Conservation (phyloP, 2,329 filamentous ascomycete genomes). For the Xylaria sp. region DNA sequence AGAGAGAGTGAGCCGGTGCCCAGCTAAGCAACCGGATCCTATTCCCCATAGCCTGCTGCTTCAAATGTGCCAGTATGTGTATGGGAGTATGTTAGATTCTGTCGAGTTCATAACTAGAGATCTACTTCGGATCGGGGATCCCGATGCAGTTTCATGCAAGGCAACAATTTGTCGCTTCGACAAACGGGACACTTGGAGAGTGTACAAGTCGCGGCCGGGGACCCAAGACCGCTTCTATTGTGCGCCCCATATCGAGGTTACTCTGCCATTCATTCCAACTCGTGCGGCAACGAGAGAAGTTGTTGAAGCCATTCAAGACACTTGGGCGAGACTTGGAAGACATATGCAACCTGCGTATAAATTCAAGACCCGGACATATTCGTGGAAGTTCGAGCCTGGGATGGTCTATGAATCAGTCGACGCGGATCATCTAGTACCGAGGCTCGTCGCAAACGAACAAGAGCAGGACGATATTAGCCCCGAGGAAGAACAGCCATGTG, state of each 20-base stretch:
- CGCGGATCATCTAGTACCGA: conserved; percentile 24
- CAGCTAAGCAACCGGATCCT: conserved; percentile 17
- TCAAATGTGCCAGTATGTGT: conserved; percentile 33
- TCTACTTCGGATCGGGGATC: conserved; percentile 27
- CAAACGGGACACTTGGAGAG: conserved; percentile 30
- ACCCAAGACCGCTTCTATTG: conserved; percentile 33
- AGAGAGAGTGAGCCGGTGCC: conserved; percentile 26
- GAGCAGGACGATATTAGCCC: neutral
- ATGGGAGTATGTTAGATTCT: conserved; percentile 32
- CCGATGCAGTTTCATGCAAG: conserved; percentile 25
- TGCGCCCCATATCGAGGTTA: conserved; percentile 33
- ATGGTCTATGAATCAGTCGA: conserved; percentile 30
- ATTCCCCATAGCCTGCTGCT: conserved; percentile 28
- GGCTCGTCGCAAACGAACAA: conserved; percentile 8
- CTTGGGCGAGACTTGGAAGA: conserved; percentile 18
- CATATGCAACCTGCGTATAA: conserved; percentile 36
- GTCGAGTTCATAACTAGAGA: conserved; percentile 23
- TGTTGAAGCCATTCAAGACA: conserved; percentile 29
- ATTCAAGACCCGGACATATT: conserved; percentile 22
- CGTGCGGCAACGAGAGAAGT: conserved; percentile 27
- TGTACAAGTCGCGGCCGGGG: conserved; percentile 26
- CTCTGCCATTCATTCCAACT: conserved; percentile 26
- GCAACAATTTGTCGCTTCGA: conserved; percentile 31
- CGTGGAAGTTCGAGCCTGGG: conserved; percentile 36
- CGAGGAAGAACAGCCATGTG: conserved; percentile 18